Evolutionary conservation across 2,329 filamentous ascomycete genomes (phyloP).

Genomic region (Leptosphaerulina australis): DNA sequence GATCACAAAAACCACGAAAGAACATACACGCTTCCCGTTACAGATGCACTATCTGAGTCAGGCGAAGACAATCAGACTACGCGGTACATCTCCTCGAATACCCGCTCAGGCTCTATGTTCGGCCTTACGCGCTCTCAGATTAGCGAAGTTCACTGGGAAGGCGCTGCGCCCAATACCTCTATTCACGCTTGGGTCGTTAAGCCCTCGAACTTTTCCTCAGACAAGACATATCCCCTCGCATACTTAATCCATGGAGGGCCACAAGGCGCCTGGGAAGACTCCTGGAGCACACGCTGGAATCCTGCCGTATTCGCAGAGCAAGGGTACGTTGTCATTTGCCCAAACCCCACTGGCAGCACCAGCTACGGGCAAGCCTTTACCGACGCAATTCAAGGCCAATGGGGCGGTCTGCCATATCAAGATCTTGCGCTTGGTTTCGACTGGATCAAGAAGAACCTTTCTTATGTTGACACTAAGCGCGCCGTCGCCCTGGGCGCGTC

Average conservation of each 20-base stretch:
- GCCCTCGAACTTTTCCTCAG: slow-evolving; percentile 67
- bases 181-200: slow-evolving; percentile 74
- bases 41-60: slow-evolving; percentile 30
- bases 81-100: slow-evolving; percentile 64
- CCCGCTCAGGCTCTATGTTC: slow-evolving; percentile 69
- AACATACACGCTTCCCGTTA: slow-evolving; percentile 28
- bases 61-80: slow-evolving; percentile 35
- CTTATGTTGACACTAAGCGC: slow-evolving; percentile 70
- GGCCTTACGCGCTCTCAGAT: slow-evolving; percentile 69
- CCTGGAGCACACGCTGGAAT: slow-evolving; percentile 86
- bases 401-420: slow-evolving; percentile 84
- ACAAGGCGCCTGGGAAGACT: slow-evolving; percentile 75
- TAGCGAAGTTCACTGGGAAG: slow-evolving; percentile 71
- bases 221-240: slow-evolving; percentile 77
- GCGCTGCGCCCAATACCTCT: slow-evolving; percentile 63
- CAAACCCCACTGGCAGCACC: slow-evolving; percentile 83
- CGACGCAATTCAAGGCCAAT: slow-evolving; percentile 77
- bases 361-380: slow-evolving; percentile 80
- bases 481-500: slow-evolving; percentile 75
- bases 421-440: slow-evolving; percentile 82
- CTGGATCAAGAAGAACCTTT: slow-evolving; percentile 69
- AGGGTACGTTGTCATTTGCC: slow-evolving; percentile 80
- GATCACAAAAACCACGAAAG: slow-evolving; percentile 19
- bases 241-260: slow-evolving; percentile 85
- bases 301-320: slow-evolving; percentile 85